These are phyloP conservation scores for Pythium sukuiense DNA, from an alignment of 352 stramenopile genomes.

Conservation along the genomic window DNA sequence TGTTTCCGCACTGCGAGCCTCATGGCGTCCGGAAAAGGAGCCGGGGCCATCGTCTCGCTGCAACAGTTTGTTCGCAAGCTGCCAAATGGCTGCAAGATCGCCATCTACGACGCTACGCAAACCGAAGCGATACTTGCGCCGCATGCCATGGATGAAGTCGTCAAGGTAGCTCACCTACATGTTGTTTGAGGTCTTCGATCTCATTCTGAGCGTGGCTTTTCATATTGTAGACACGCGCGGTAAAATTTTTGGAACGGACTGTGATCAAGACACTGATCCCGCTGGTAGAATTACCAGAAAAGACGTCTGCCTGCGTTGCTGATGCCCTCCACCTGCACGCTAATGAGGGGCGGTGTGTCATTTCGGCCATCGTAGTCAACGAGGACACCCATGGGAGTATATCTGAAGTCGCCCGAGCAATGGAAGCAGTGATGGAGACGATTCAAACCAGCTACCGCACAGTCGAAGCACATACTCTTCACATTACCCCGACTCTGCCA, in stretches of 20 bases:
- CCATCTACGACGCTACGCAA: constrained; percentile 2
- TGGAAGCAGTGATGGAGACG: not conserved
- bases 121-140: not conserved
- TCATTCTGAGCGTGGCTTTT: not conserved
- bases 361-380: not conserved
- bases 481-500: not conserved
- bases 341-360: not conserved
- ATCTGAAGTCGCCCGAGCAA: not conserved
- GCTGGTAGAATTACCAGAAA: not conserved
- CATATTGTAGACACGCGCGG: not conserved
- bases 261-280: not conserved
- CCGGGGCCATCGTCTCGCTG: constrained; percentile 3
- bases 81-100: not conserved
- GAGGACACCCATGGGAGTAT: not conserved
- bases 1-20: constrained; percentile 32
- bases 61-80: constrained; percentile 16
- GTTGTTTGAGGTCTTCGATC: not conserved
- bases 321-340: not conserved
- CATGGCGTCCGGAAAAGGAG: constrained; percentile 8
- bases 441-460: not conserved
- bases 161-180: not conserved
- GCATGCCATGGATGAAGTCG: constrained; percentile 5
- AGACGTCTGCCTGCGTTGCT: not conserved
- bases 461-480: not conserved
- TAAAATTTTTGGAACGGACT: not conserved